phyloP scores from a whole-genome alignment of 2,329 filamentous ascomycete genomes.

The Dothidotthia symphoricarpi region DNA sequence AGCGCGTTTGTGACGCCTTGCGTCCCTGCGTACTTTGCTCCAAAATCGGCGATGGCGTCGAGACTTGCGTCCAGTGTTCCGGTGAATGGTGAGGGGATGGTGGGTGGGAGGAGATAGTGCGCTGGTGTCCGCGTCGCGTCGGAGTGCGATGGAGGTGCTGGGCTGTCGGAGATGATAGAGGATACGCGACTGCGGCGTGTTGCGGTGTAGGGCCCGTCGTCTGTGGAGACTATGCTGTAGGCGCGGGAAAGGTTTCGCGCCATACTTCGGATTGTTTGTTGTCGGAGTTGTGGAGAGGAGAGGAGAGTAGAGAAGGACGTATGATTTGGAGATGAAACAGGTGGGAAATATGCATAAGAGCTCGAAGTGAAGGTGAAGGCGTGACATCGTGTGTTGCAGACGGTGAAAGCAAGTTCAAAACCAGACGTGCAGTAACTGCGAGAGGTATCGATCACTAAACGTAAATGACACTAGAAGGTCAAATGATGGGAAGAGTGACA shows the following conservation, averaged over 20 bases:
- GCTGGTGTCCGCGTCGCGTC: conserved; percentile 3
- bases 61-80: conserved; percentile 24
- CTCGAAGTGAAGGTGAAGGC: no score
- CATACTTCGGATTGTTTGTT: no score
- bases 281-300: no score
- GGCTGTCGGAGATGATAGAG: neutral
- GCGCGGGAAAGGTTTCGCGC: conserved; percentile 1
- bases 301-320: no score
- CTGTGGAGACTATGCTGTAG: conserved; percentile 6
- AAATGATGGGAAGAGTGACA: no score
- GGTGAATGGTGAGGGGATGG: conserved; percentile 22
- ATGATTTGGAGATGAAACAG: no score
- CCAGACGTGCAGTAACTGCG: conserved; percentile 1
- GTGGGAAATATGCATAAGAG: no score
- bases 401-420: neutral
- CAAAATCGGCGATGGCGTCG: conserved; percentile 21
- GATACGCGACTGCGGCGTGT: neutral
- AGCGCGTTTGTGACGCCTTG: conserved; percentile 9
- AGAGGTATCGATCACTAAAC: no score
- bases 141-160: neutral
- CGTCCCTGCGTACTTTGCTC: neutral
- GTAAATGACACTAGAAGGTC: no score
- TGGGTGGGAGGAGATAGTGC: conserved; percentile 20
- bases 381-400: no score
- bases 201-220: conserved; percentile 3